Percentiles rank a stretch among this genome's conserved stretches.
Evolutionary conservation across 2,329 filamentous ascomycete species (phyloP).

Genomic region (Aspergillus costaricaensis): DNA sequence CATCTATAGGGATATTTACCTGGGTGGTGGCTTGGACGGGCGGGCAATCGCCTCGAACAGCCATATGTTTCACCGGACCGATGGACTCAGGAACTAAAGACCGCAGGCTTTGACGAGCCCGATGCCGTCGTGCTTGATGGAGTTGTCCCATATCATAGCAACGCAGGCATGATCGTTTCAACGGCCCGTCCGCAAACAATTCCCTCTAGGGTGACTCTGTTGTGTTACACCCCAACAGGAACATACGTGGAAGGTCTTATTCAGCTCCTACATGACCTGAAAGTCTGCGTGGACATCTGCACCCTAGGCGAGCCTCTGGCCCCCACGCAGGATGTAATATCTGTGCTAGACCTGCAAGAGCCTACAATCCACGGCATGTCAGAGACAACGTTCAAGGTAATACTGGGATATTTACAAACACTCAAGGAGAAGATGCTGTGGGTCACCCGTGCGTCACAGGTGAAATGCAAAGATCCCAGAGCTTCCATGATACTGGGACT

Average conservation of each 20-base stretch:
- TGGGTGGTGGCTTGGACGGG: slow-evolving; percentile 14
- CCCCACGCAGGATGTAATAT: not conserved
- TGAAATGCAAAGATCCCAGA: slow-evolving; percentile 14
- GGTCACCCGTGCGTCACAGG: slow-evolving; percentile 8
- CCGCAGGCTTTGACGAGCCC: slow-evolving; percentile 5
- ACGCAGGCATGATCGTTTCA: not conserved
- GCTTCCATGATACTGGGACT: slow-evolving; percentile 22
- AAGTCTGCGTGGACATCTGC: not conserved
- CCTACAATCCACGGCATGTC: slow-evolving; percentile 1
- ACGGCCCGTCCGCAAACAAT: not conserved
- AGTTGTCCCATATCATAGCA: not conserved
- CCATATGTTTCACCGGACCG: slow-evolving; percentile 3
- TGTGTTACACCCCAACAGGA: not conserved
- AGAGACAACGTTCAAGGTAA: not conserved
- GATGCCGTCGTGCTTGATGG: slow-evolving; percentile 1
- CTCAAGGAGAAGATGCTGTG: not conserved
- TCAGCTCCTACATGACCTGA: not conserved
- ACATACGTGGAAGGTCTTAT: not conserved
- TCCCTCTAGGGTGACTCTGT: not conserved
- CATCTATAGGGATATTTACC: slow-evolving; percentile 5
- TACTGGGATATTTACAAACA: not conserved
- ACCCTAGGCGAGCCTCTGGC: not conserved
- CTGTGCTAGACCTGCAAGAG: slow-evolving; percentile 8
- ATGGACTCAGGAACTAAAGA: slow-evolving; percentile 5
- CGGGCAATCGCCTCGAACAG: not conserved